phyloP scores from a whole-genome alignment of 2,329 filamentous ascomycete species.

The Arthrobotrys conoides region DNA sequence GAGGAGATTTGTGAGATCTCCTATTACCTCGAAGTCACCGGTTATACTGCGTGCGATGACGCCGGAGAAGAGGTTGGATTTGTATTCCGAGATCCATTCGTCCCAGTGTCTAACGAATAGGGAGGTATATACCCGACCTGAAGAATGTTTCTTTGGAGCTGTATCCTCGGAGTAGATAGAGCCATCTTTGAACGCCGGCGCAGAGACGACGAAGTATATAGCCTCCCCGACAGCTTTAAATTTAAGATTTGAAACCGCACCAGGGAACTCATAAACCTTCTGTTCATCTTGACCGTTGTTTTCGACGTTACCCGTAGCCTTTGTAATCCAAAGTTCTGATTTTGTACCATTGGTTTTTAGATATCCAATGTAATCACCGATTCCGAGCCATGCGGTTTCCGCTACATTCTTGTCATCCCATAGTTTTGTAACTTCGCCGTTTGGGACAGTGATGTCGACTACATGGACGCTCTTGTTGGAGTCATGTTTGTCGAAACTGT shows the following conservation, averaged over 20 bases:
- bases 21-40: slow-evolving; percentile 64
- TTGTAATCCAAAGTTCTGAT: slow-evolving; percentile 59
- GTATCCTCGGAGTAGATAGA: slow-evolving; percentile 77
- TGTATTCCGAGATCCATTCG: slow-evolving; percentile 78
- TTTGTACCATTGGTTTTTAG: slow-evolving; percentile 70
- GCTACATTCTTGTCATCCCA: slow-evolving; percentile 76
- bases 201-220: slow-evolving; percentile 74
- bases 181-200: slow-evolving; percentile 77
- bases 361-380: slow-evolving; percentile 74
- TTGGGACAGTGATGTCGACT: slow-evolving; percentile 74
- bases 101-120: slow-evolving; percentile 90
- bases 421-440: slow-evolving; percentile 76
- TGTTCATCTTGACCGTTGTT: slow-evolving; percentile 57
- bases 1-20: slow-evolving; percentile 74
- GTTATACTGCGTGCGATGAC: slow-evolving; percentile 69
- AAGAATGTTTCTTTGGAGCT: slow-evolving; percentile 74
- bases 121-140: slow-evolving; percentile 79
- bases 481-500: slow-evolving; percentile 82
- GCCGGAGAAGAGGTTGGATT: slow-evolving; percentile 81
- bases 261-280: slow-evolving; percentile 71
- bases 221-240: slow-evolving; percentile 71
- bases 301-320: slow-evolving; percentile 59
- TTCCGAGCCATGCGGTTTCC: slow-evolving; percentile 82
- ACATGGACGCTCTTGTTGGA: slow-evolving; percentile 77
- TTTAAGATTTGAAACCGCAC: slow-evolving; percentile 74